These are phyloP conservation scores for Trichosporon asahii DNA, from an alignment of 1,284 basidiomycete species.

Conservation along the genomic window DNA sequence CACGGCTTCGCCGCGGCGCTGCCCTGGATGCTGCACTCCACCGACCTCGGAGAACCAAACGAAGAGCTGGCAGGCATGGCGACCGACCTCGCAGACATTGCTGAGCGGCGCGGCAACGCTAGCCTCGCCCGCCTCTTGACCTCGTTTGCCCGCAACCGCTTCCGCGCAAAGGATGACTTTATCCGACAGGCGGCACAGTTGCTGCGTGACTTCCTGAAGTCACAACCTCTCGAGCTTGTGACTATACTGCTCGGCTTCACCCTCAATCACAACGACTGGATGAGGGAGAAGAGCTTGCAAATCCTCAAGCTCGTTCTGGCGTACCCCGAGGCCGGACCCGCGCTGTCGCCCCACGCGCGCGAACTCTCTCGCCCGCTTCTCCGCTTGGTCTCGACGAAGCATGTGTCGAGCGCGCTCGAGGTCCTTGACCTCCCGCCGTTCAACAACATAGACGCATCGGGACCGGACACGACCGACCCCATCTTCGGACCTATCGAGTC, in stretches of 20 bases:
- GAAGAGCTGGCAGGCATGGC: slow-evolving; percentile 68
- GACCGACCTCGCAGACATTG: slow-evolving; percentile 67
- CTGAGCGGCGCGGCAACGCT: slow-evolving; percentile 66
- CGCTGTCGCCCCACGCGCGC: slow-evolving; percentile 70
- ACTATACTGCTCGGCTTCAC: slow-evolving; percentile 79
- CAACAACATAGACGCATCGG: slow-evolving; percentile 67
- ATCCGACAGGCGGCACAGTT: slow-evolving; percentile 81
- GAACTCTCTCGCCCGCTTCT: slow-evolving; percentile 88
- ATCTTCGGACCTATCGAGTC: slow-evolving; percentile 76
- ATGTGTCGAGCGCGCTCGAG: slow-evolving; percentile 79
- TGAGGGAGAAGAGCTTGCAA: slow-evolving; percentile 77
- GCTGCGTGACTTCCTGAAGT: slow-evolving; percentile 69
- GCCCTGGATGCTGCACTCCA: slow-evolving; percentile 85
- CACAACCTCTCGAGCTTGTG: slow-evolving; percentile 67
- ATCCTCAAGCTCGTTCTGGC: slow-evolving; percentile 85
- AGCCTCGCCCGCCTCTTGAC: slow-evolving; percentile 79
- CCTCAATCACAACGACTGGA: slow-evolving; percentile 79
- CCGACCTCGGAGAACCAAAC: slow-evolving; percentile 64
- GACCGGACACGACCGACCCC: slow-evolving; percentile 80
- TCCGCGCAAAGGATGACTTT: slow-evolving; percentile 91
- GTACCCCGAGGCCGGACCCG: slow-evolving; percentile 71
- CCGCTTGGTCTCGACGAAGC: slow-evolving; percentile 76
- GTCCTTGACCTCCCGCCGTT: slow-evolving; percentile 84
- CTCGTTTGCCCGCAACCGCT: slow-evolving; percentile 80
- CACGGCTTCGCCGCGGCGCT: slow-evolving; percentile 78